Evolutionary conservation across 768 basidiomycete species (phyloP).

Genomic region (Tremella fuciformis): DNA sequence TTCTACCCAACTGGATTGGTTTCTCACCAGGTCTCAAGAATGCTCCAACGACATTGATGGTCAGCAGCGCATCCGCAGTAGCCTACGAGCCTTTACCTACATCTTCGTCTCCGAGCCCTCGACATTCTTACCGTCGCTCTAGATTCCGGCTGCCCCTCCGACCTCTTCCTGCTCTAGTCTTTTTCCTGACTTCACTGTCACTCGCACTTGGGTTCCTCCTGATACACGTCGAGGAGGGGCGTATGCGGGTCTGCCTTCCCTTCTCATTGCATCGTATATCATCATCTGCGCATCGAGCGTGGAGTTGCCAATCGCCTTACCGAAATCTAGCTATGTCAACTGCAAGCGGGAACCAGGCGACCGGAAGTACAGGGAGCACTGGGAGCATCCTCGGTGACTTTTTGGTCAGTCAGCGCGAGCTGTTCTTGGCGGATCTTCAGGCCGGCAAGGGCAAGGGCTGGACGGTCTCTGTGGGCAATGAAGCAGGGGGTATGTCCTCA

Average conservation of each 20-base stretch:
- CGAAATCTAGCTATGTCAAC: not conserved
- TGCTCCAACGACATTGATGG: too few species aligned
- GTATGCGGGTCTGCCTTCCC: conserved; percentile 44
- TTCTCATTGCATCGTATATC: conserved; percentile 36
- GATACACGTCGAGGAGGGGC: conserved; percentile 10
- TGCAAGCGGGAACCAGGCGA: not conserved
- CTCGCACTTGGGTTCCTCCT: too few species aligned
- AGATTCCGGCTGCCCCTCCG: too few species aligned
- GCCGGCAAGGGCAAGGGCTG: conserved; percentile 61
- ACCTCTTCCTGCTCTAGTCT: too few species aligned
- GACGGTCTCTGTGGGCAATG: conserved; percentile 91
- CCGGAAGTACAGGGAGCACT: conserved; percentile 3
- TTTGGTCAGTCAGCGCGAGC: conserved; percentile 58
- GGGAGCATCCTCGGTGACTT: conserved; percentile 49
- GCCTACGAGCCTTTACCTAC: too few species aligned
- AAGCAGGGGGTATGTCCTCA: conserved; percentile 74
- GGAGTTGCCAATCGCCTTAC: conserved; percentile 28
- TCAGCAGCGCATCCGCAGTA: too few species aligned
- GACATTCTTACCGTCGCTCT: too few species aligned
- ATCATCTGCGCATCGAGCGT: conserved; percentile 22
- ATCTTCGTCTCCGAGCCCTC: too few species aligned
- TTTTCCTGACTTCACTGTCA: too few species aligned
- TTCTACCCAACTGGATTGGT: too few species aligned
- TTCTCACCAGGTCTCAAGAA: too few species aligned
- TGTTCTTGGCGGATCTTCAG: conserved; percentile 62